Evolutionary conservation across 768 basidiomycete species (phyloP).

Genomic region (Clathrus columnatus): DNA sequence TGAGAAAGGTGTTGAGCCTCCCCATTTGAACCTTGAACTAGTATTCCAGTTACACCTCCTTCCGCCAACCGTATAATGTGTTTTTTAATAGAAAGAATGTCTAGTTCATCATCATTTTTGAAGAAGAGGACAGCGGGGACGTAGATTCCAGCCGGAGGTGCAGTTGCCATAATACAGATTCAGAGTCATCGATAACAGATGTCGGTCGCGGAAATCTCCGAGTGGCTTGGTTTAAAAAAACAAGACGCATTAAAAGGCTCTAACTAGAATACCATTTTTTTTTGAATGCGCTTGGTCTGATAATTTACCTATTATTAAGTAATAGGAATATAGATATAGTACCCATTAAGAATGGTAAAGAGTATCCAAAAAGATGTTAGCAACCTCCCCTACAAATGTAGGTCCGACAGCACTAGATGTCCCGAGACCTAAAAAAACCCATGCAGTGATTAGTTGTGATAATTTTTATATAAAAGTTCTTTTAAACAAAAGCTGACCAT

Average conservation of each 20-base stretch:
- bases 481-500: constrained; percentile 52
- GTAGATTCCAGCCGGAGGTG: constrained; percentile 63
- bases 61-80: constrained; percentile 70
- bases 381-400: constrained; percentile 66
- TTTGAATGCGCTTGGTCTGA: no score
- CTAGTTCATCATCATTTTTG: constrained; percentile 59
- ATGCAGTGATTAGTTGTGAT: not conserved
- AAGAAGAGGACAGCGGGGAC: constrained; percentile 75
- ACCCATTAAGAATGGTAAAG: constrained; percentile 59
- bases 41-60: constrained; percentile 66
- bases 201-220: no score
- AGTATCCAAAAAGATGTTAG: constrained; percentile 73
- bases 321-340: not conserved
- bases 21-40: constrained; percentile 68
- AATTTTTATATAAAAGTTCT: not conserved
- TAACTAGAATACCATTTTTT: no score
- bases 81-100: constrained; percentile 53
- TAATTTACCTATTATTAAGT: no score
- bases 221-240: not conserved
- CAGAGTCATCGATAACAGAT: no score
- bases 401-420: constrained; percentile 78
- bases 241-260: no score
- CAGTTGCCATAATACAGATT: constrained; percentile 21
- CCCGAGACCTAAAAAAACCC: constrained; percentile 52
- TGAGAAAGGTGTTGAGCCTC: constrained; percentile 71